These are phyloP conservation scores for Thuja plicata DNA, from an alignment of 83 land plant species.

Conservation along the genomic window DNA sequence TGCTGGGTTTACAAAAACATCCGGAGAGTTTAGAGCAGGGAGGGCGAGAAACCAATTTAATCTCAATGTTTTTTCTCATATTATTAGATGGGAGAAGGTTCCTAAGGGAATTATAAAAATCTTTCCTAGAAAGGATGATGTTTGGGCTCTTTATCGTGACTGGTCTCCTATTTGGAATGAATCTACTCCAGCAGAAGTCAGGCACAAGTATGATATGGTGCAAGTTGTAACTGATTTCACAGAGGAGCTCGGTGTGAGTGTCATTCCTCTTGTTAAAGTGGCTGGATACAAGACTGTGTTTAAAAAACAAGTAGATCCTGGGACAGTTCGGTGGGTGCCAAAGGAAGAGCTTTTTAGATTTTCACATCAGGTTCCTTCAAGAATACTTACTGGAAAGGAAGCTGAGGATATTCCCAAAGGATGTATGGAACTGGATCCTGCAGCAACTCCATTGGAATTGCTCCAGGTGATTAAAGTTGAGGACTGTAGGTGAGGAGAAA, in stretches of 20 bases:
- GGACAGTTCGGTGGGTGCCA: conserved; percentile 38
- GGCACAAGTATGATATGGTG: conserved; percentile 69
- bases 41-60: conserved; percentile 37
- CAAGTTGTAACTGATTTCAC: conserved; percentile 61
- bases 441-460: conserved; percentile 68
- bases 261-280: conserved; percentile 59
- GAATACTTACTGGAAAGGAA: conserved; percentile 65
- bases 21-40: conserved; percentile 71
- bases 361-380: conserved; percentile 81
- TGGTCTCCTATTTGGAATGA: conserved; percentile 68
- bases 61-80: conserved; percentile 77
- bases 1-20: conserved; percentile 63
- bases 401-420: conserved; percentile 52
- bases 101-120: conserved; percentile 49
- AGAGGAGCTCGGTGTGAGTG: conserved; percentile 52
- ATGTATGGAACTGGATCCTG: conserved; percentile 83
- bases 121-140: conserved; percentile 66
- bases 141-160: conserved; percentile 78
- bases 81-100: conserved; percentile 49
- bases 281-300: conserved; percentile 71
- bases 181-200: conserved; percentile 43
- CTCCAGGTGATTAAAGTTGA: conserved; percentile 43
- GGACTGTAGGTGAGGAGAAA: conserved; percentile 18
- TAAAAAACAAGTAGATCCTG: conserved; percentile 32
- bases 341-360: conserved; percentile 64